phyloP scores from a whole-genome alignment of 306 rosid genomes.

The Arachis stenosperma region DNA sequence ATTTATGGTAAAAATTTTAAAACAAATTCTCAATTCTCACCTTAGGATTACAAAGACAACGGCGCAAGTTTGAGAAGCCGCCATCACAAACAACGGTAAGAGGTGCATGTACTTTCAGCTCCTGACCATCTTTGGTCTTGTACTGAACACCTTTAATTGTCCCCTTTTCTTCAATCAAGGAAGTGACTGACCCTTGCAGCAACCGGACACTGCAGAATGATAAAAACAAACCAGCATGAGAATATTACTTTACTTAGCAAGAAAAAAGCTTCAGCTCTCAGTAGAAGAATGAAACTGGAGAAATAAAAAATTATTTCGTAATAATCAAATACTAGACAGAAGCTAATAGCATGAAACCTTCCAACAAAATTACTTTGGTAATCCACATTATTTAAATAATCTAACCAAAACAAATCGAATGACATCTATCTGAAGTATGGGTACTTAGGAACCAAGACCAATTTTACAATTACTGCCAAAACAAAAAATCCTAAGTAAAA shows the following conservation, averaged over 20 bases:
- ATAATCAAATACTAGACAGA: constrained; percentile 25
- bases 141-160: constrained; percentile 86
- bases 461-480: background rate
- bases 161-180: constrained; percentile 89
- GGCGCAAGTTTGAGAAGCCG: constrained; percentile 95
- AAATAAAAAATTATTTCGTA: constrained; percentile 24
- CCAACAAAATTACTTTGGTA: constrained; percentile 13
- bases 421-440: background rate
- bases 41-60: constrained; percentile 93
- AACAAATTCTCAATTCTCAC: constrained; percentile 51
- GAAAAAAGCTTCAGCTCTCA: constrained; percentile 18
- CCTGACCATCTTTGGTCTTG: constrained; percentile 80
- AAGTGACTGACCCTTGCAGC: constrained; percentile 92
- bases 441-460: background rate
- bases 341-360: constrained; percentile 21
- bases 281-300: constrained; percentile 28
- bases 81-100: constrained; percentile 97
- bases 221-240: constrained; percentile 12
- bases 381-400: constrained; percentile 25
- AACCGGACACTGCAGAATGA: constrained; percentile 62
- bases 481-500: constrained; percentile 13
- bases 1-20: background rate
- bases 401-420: constrained; percentile 25
- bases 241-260: constrained; percentile 17
- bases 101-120: constrained; percentile 73